Base-by-base conservation (phyloP, 2,329 filamentous ascomycete species). In the Orbilia javanica region DNA sequence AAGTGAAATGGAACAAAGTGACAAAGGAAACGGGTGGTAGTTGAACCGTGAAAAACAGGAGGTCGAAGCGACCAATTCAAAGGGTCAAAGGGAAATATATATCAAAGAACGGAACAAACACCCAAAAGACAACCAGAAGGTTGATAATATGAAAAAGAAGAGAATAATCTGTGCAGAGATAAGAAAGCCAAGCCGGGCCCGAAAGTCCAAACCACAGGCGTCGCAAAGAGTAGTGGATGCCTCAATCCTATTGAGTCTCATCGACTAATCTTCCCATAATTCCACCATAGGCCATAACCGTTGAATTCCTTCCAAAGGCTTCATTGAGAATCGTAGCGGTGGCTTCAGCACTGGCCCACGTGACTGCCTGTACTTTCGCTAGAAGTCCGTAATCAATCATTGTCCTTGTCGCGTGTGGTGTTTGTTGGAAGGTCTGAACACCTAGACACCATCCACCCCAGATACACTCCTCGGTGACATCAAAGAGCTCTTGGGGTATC, bases 361-460 rank as follows among this genome's bases (percentile, higher is more conserved):
- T 78, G 25, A 72, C 74, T 8, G 74, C 74, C n/a, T 78, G 74
- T 18, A 78, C 46, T n/a, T 66, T 78, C 13, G 67, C 67, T 18
- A 78, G 44, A 2, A 78, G 52, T 20, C 44, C 48, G 36, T 78
- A 78, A 27, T 78, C 74, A 29, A 78, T 63, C 22, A 48, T 55
- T 13, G 64, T 53, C 22, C 55, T 60, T 18, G 73, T 72, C 31
- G 67, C 27, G 6, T 63, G 50, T 18, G 67, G 74, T 15, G 63
- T 48, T 11, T 65, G 57, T 22, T 78, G 52, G 53, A 72, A 78
- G 13, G 67, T 72, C 25, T 78, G 60, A 10, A 78, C 74, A 42
- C 74, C 74, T 15, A 78, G 63, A 34, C 74, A 78, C 74, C 74
- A 78, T 34, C 74, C 74, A 44, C 74, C 74, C 74, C 74, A 78